Evolutionary conservation across 352 stramenopile genomes (phyloP).

Genomic region (Pythium aquatile): DNA sequence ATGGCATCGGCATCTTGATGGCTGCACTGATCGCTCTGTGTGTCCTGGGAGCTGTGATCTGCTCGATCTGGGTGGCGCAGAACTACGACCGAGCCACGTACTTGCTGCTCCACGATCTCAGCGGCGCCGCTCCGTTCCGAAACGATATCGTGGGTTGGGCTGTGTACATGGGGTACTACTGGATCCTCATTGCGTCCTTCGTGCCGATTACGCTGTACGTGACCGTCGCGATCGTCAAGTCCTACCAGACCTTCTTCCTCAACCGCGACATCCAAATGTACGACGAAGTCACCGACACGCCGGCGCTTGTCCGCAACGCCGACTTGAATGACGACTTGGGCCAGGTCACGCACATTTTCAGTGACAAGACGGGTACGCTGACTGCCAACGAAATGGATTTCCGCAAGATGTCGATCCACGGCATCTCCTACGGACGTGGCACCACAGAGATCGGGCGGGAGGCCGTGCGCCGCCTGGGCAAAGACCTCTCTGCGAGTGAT

Average conservation of each 20-base stretch:
- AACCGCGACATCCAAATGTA: slow-evolving; percentile 88
- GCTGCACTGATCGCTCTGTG: slow-evolving; percentile 66
- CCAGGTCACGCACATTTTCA: slow-evolving; percentile 89
- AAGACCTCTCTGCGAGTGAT: slow-evolving; percentile 75
- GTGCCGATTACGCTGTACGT: slow-evolving; percentile 89
- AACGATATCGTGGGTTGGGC: slow-evolving; percentile 67
- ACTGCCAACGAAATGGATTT: slow-evolving; percentile 90
- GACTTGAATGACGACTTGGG: slow-evolving; percentile 86
- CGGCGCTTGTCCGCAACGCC: slow-evolving; percentile 76
- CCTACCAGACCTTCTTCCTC: slow-evolving; percentile 84
- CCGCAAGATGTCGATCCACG: slow-evolving; percentile 85
- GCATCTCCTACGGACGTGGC: slow-evolving; percentile 74
- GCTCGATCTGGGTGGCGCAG: slow-evolving; percentile 62
- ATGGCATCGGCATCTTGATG: slow-evolving; percentile 75
- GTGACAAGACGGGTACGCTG: slow-evolving; percentile 83
- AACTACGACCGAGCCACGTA: slow-evolving; percentile 64
- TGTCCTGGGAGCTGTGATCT: slow-evolving; percentile 65
- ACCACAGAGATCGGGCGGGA: slow-evolving; percentile 85
- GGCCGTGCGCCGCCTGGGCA: slow-evolving; percentile 63
- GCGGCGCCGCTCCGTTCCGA: slow-evolving; percentile 60
- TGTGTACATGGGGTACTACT: slow-evolving; percentile 86
- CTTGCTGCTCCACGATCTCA: slow-evolving; percentile 66
- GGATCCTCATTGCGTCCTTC: slow-evolving; percentile 87
- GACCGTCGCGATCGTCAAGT: slow-evolving; percentile 86
- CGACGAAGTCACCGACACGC: slow-evolving; percentile 74